These are phyloP conservation scores for Theileria parva DNA, from an alignment of 169 alveolate genomes.

Conservation along the genomic window DNA sequence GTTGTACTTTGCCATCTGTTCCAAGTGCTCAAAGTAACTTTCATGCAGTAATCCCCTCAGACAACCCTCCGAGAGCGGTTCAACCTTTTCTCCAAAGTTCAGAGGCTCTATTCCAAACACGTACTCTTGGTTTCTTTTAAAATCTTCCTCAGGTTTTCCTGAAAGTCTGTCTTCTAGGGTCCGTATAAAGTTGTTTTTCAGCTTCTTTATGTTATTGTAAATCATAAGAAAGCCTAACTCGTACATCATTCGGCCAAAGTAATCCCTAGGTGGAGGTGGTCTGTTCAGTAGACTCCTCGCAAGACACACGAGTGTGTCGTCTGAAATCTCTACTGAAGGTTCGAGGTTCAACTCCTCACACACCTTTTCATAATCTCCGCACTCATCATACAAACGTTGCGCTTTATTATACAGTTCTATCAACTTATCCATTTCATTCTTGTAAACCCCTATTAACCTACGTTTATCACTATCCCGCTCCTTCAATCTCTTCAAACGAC, in stretches of 20 bases:
- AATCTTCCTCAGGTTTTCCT: not conserved
- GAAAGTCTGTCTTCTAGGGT: not conserved
- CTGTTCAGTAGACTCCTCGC: constrained; percentile 10
- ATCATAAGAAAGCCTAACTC: constrained; percentile 27
- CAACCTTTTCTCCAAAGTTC: not conserved
- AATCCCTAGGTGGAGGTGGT: constrained; percentile 10
- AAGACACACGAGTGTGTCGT: constrained; percentile 22
- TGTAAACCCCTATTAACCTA: not conserved
- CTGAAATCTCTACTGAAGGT: constrained; percentile 38
- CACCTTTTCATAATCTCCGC: not conserved
- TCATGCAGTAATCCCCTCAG: constrained; percentile 47
- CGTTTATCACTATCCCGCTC: too few relatives aligned
- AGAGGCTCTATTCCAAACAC: constrained; percentile 11
- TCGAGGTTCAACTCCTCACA: constrained; percentile 19
- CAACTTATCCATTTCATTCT: not conserved
- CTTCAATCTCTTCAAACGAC: not conserved
- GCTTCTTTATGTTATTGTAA: not conserved
- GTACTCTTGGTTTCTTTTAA: not conserved
- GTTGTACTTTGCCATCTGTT: constrained; percentile 20
- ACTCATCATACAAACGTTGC: not conserved
- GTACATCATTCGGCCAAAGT: constrained; percentile 16
- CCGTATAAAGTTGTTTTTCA: not conserved
- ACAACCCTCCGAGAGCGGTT: constrained; percentile 27
- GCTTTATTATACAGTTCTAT: not conserved
- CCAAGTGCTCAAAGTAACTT: constrained; percentile 41